Conservation (phyloP, 2,329 filamentous ascomycete genomes). For the Botrytis fabae region DNA sequence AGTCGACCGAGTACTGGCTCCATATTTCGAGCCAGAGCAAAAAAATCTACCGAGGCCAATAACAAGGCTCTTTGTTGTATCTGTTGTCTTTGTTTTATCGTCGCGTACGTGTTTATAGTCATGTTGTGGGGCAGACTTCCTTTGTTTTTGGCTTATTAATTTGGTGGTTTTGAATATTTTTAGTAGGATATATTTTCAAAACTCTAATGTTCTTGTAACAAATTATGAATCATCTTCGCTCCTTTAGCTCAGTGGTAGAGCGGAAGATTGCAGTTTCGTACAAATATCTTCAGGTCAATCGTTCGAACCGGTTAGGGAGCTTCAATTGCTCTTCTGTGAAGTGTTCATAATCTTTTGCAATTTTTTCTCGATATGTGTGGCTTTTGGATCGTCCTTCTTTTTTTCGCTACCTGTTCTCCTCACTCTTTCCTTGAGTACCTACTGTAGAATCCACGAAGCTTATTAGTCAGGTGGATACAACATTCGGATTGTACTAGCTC, state of each 20-base stretch:
- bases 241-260: slow-evolving; percentile 35
- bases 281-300: slow-evolving; percentile 31
- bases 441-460: not conserved
- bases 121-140: too few species aligned
- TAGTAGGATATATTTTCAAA: fast-evolving
- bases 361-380: not conserved
- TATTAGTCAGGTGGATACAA: not conserved
- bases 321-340: slow-evolving; percentile 19
- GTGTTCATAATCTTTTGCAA: not conserved
- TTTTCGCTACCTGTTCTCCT: not conserved
- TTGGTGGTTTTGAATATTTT: fast-evolving
- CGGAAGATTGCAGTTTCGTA: slow-evolving; percentile 29
- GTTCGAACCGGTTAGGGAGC: slow-evolving; percentile 33
- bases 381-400: too few species aligned
- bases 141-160: not conserved
- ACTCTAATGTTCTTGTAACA: too few species aligned
- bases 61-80: not conserved
- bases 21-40: not conserved
- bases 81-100: not conserved
- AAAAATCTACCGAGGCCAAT: not conserved
- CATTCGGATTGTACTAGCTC: not conserved
- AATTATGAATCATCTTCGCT: slow-evolving; percentile 8
- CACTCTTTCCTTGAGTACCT: not conserved
- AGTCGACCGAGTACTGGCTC: not conserved
- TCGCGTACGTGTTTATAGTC: not conserved